A percentile compares a stretch with the other conserved stretches of the same genome.
phyloP scores from a whole-genome alignment of 139 green algal species.

The Monoraphidium neglectum region DNA sequence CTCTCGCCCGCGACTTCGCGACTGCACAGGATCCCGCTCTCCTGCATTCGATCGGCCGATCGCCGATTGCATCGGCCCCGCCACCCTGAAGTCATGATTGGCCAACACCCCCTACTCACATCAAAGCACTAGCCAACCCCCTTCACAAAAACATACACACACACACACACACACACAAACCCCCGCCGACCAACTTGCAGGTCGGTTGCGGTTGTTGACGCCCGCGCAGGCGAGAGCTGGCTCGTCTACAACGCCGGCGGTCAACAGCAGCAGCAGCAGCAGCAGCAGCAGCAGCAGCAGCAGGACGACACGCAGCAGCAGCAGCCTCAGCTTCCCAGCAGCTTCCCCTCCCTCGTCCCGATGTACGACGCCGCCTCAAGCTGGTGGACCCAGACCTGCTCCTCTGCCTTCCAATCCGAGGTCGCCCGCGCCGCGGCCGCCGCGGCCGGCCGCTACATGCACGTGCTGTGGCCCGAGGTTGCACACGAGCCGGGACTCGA shows the following conservation, averaged over 20 bases:
- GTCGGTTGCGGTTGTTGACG: slow-evolving; percentile 86
- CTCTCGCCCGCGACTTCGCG: too few relatives aligned
- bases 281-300: slow-evolving; percentile 21
- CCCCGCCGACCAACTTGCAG: too few relatives aligned
- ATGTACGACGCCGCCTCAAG: slow-evolving; percentile 90
- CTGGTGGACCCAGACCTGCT: slow-evolving; percentile 97
- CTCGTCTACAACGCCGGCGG: slow-evolving; percentile 42
- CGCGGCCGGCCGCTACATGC: slow-evolving; percentile 84
- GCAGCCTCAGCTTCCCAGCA: background rate
- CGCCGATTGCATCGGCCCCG: too few relatives aligned
- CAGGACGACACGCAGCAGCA: slow-evolving; percentile 17
- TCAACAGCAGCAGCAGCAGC: slow-evolving; percentile 14
- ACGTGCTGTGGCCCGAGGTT: slow-evolving; percentile 94
- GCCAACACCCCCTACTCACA: too few relatives aligned
- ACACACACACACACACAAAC: too few relatives aligned
- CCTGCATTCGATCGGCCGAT: too few relatives aligned
- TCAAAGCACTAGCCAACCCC: too few relatives aligned
- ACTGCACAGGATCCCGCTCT: too few relatives aligned
- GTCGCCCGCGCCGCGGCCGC: slow-evolving; percentile 65
- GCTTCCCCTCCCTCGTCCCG: slow-evolving; percentile 30
- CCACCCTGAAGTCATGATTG: too few relatives aligned
- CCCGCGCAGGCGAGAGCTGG: slow-evolving; percentile 81
- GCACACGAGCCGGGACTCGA: slow-evolving; percentile 65
- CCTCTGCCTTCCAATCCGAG: slow-evolving; percentile 60
- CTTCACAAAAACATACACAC: too few relatives aligned